A percentile compares a stretch with the other conserved stretches of the same genome.
Evolutionary conservation across 73 alveolate genomes (phyloP).

Genomic region (Effrenium voratum): DNA sequence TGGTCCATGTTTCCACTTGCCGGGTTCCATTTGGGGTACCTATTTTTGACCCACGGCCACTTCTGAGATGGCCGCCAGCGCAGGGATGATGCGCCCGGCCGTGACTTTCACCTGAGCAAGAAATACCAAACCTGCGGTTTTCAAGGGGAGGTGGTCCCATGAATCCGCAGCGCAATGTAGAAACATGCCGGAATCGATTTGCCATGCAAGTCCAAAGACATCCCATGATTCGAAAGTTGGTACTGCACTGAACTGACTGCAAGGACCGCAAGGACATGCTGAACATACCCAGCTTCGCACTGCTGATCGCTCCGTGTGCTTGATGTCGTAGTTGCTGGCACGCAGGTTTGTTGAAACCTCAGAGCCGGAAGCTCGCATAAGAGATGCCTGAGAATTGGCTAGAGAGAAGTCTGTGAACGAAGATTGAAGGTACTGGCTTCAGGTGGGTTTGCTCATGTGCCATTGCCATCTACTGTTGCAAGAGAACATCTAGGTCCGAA

Average conservation of each 20-base stretch:
- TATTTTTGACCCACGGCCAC: neutral
- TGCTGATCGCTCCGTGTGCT: conserved; percentile 72
- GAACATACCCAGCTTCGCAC: conserved; percentile 12
- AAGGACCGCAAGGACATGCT: neutral
- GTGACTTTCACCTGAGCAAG: conserved; percentile 55
- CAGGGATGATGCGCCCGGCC: conserved; percentile 90
- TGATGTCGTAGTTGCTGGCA: conserved; percentile 92
- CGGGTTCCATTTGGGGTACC: too few relatives aligned
- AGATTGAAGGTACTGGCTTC: neutral
- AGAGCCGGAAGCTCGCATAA: neutral
- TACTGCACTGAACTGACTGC: neutral
- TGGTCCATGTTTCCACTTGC: too few relatives aligned
- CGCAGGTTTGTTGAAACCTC: conserved; percentile 77
- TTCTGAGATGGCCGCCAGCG: conserved; percentile 35
- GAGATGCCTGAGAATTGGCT: neutral
- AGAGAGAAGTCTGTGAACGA: neutral
- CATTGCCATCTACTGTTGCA: too few relatives aligned
- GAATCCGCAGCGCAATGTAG: too few relatives aligned
- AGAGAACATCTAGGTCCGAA: neutral
- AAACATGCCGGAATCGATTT: too few relatives aligned
- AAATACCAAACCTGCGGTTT: too few relatives aligned
- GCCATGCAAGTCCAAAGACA: too few relatives aligned
- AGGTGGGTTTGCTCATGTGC: neutral
- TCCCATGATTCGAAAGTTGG: too few relatives aligned
- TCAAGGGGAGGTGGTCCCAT: too few relatives aligned